A percentile compares a stretch with the other conserved stretches of the same genome.
Conservation (phyloP, 2,329 filamentous ascomycete genomes). For the Clarireedia homoeocarpa region DNA sequence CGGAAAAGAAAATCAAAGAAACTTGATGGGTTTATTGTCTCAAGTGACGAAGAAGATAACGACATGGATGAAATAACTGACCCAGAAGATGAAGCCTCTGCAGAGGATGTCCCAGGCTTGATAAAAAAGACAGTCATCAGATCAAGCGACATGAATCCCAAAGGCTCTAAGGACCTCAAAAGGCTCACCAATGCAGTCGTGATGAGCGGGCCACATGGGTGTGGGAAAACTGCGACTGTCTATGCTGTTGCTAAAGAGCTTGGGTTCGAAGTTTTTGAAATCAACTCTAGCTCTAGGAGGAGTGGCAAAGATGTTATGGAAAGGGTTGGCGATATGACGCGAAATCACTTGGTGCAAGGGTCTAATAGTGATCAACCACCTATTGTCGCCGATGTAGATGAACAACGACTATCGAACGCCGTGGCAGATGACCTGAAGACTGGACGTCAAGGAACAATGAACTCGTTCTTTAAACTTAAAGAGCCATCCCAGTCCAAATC, state of each 20-base stretch:
- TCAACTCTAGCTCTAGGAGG: slow-evolving; percentile 75
- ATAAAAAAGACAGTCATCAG: slow-evolving; percentile 48
- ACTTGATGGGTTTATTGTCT: slow-evolving; percentile 72
- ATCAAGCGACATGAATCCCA: slow-evolving; percentile 31
- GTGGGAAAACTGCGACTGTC: slow-evolving; percentile 87
- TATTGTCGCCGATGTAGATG: slow-evolving; percentile 26
- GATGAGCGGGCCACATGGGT: slow-evolving; percentile 81
- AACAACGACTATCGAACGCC: slow-evolving; percentile 34
- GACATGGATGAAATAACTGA: slow-evolving; percentile 63
- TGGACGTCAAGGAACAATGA: slow-evolving; percentile 71
- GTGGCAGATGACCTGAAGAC: slow-evolving; percentile 52
- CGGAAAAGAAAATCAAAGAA: slow-evolving; percentile 60
- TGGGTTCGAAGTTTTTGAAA: slow-evolving; percentile 90
- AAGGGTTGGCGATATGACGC: slow-evolving; percentile 91
- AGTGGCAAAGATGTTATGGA: slow-evolving; percentile 88
- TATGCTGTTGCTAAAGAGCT: slow-evolving; percentile 89
- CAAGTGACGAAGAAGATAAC: slow-evolving; percentile 66
- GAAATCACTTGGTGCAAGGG: slow-evolving; percentile 79
- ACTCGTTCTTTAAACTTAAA: slow-evolving; percentile 67
- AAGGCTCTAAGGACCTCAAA: slow-evolving; percentile 35
- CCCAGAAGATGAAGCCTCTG: slow-evolving; percentile 39
- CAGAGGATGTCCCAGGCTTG: slow-evolving; percentile 32
- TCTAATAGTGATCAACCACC: slow-evolving; percentile 28
- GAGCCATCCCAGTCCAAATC: slow-evolving; percentile 19
- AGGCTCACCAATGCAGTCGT: slow-evolving; percentile 70